These are phyloP conservation scores for Paraphoma sp. DNA, from an alignment of 2,329 filamentous ascomycete genomes.

Conservation along the genomic window DNA sequence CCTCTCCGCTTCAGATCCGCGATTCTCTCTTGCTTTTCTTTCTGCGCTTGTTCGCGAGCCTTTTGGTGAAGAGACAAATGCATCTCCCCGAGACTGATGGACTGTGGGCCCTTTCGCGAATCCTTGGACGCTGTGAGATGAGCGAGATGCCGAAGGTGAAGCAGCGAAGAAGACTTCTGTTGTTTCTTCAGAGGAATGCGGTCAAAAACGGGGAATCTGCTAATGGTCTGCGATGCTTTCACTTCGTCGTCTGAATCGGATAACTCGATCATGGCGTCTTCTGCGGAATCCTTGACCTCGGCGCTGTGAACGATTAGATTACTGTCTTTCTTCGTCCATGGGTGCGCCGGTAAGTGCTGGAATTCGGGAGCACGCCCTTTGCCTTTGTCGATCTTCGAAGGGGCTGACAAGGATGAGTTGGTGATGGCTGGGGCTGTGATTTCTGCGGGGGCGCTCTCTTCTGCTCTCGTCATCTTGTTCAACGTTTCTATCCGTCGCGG, in stretches of 20 bases:
- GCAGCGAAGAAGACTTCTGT: constrained; percentile 69
- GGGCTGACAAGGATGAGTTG: constrained; percentile 7
- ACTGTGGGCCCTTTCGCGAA: constrained; percentile 51
- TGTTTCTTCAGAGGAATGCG: constrained; percentile 68
- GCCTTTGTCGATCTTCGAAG: constrained; percentile 59
- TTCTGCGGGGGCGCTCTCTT: not conserved
- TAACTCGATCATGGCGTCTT: constrained; percentile 35
- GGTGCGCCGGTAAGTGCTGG: constrained; percentile 40
- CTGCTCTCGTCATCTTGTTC: constrained; percentile 12
- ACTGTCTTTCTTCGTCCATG: constrained; percentile 21
- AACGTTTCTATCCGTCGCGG: constrained; percentile 29
- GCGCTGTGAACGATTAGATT: constrained; percentile 20
- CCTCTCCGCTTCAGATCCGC: constrained; percentile 80
- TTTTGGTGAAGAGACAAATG: constrained; percentile 71
- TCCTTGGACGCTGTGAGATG: constrained; percentile 68
- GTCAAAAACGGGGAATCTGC: constrained; percentile 66
- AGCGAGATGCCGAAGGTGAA: constrained; percentile 75
- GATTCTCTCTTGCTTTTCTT: constrained; percentile 78
- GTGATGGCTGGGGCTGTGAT: not conserved
- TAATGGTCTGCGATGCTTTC: constrained; percentile 62
- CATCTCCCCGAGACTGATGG: constrained; percentile 74
- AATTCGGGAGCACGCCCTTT: constrained; percentile 64
- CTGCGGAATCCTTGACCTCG: constrained; percentile 4
- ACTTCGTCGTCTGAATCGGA: constrained; percentile 68
- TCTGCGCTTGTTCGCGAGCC: constrained; percentile 79